A percentile compares a stretch with the other conserved stretches of the same genome.
Evolutionary conservation across 2,329 filamentous ascomycete species (phyloP).

Genomic region (Alternaria novae-zelandiae): DNA sequence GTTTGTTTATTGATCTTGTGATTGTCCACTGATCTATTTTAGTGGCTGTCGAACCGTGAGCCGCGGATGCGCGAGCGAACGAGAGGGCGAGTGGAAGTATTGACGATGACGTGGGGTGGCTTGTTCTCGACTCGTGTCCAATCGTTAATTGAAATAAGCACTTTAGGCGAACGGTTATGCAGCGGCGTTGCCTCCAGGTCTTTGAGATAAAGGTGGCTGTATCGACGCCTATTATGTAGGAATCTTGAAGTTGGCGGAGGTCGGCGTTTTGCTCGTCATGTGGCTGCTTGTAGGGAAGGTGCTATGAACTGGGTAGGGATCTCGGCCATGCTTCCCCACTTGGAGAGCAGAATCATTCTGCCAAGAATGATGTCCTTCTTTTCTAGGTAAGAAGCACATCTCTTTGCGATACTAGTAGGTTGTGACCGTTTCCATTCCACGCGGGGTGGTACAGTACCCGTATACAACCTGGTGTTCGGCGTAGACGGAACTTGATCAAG

Average conservation of each 20-base stretch:
- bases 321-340: constrained; percentile 26
- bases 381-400: constrained; percentile 29
- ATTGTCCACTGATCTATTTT: constrained; percentile 10
- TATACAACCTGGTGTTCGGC: neutral
- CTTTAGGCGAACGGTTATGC: neutral
- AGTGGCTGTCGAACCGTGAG: constrained; percentile 1
- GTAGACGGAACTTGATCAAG: neutral
- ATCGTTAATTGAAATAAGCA: neutral
- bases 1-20: constrained; percentile 5
- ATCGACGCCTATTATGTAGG: constrained; percentile 14
- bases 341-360: constrained; percentile 19
- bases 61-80: constrained; percentile 1
- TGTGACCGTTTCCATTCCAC: neutral
- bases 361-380: constrained; percentile 39
- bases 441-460: neutral
- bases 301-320: constrained; percentile 25
- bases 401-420: constrained; percentile 20
- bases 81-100: constrained; percentile 4
- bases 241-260: constrained; percentile 31
- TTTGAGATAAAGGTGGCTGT: neutral
- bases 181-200: neutral
- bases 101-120: constrained; percentile 18
- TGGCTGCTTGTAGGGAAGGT: constrained; percentile 16
- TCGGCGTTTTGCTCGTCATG: constrained; percentile 41
- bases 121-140: constrained; percentile 11